These are phyloP conservation scores for Iberis pinnata DNA, from an alignment of 345 rosid genomes.

Conservation along the genomic window DNA sequence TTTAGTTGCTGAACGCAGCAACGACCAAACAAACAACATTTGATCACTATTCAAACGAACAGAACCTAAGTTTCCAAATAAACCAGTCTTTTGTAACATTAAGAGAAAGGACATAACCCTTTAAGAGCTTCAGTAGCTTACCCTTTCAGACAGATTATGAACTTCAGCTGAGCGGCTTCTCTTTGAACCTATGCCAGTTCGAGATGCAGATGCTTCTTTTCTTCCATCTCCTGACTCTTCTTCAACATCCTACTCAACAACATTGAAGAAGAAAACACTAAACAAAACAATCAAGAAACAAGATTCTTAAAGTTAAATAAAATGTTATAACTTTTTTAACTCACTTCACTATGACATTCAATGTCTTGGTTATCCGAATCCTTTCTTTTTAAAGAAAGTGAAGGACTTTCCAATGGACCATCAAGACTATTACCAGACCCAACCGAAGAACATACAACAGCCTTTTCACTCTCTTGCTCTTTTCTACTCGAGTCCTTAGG, in stretches of 20 bases:
- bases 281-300: background rate
- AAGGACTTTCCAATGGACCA: conserved; percentile 47
- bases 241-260: conserved; percentile 52
- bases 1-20: too few relatives aligned
- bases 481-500: conserved; percentile 37
- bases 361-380: conserved; percentile 46
- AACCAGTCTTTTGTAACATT: conserved; percentile 3
- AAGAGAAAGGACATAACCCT: conserved; percentile 9
- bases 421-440: conserved; percentile 66
- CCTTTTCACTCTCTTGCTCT: conserved; percentile 47
- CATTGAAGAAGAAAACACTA: background rate
- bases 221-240: conserved; percentile 52
- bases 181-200: conserved; percentile 48
- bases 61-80: conserved; percentile 17
- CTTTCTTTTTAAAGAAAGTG: conserved; percentile 55
- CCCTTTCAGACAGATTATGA: conserved; percentile 96
- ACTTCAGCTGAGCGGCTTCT: conserved; percentile 94
- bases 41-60: too few relatives aligned
- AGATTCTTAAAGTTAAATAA: background rate
- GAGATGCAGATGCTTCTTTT: conserved; percentile 35
- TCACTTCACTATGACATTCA: conserved; percentile 69
- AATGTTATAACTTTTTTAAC: conserved; percentile 16
- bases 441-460: conserved; percentile 62
- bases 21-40: too few relatives aligned
- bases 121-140: conserved; percentile 33